Percentiles rank a stretch among this genome's conserved stretches.
Conservation (phyloP, 169 alveolate species). For the Plasmodium reichenowi region DNA sequence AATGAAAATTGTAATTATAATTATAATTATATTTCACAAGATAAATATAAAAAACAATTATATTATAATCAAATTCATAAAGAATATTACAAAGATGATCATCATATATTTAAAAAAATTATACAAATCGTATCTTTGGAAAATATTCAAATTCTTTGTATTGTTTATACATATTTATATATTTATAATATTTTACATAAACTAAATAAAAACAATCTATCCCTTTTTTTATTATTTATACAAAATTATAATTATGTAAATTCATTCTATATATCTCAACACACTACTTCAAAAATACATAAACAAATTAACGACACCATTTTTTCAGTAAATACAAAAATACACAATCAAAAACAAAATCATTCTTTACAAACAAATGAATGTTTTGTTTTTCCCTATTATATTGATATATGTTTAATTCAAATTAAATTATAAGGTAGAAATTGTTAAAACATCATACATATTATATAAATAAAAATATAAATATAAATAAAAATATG, state of each 20-base stretch:
- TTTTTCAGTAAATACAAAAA: conserved; percentile 4
- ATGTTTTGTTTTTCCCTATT: conserved; percentile 50
- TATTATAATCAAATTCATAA: not conserved
- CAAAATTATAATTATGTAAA: conserved; percentile 22
- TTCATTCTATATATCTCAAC: conserved; percentile 36
- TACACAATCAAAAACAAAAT: not conserved
- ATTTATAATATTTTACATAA: conserved; percentile 29
- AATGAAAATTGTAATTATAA: too few relatives aligned
- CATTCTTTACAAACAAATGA: conserved; percentile 31
- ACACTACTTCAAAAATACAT: conserved; percentile 34
- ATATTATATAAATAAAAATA: too few relatives aligned
- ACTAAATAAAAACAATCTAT: conserved; percentile 4
- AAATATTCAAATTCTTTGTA: conserved; percentile 47
- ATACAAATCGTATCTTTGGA: conserved; percentile 17
- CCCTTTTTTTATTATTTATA: conserved; percentile 19
- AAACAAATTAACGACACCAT: conserved; percentile 19
- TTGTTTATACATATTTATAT: conserved; percentile 30
- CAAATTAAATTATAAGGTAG: not conserved
- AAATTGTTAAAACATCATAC: not conserved
- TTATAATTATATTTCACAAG: not conserved
- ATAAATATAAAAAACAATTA: not conserved
- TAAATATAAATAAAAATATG: too few relatives aligned
- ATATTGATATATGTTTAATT: conserved; percentile 34
- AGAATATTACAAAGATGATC: not conserved
- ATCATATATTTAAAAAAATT: conserved; percentile 10